Evolutionary conservation across 192 early-diverging fungal genomes (phyloP).

Genomic region (Coemansia sp.): DNA sequence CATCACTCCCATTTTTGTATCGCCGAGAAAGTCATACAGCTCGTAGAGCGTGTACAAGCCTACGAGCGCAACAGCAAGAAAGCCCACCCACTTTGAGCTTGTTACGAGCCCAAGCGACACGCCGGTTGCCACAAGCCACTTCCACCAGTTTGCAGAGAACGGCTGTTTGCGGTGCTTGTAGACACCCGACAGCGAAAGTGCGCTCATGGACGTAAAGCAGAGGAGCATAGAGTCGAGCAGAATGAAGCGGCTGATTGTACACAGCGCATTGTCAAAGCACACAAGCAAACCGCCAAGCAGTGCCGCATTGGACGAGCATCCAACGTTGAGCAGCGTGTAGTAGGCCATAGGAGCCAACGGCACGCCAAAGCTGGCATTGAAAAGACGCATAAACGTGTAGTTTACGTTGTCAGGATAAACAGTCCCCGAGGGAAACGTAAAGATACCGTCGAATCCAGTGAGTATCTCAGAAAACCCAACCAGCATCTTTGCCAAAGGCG

Average conservation of each 20-base stretch:
- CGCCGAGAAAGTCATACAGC: slow-evolving; percentile 86
- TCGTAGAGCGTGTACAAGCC: slow-evolving; percentile 93
- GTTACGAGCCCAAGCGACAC: slow-evolving; percentile 80
- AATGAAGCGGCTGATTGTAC: slow-evolving; percentile 86
- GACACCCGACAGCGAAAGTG: slow-evolving; percentile 72
- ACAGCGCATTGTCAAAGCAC: slow-evolving; percentile 66
- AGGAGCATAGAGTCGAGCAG: slow-evolving; percentile 95
- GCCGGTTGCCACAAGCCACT: slow-evolving; percentile 86
- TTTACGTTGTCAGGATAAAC: slow-evolving; percentile 81
- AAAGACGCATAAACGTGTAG: slow-evolving; percentile 87
- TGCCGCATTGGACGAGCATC: slow-evolving; percentile 65
- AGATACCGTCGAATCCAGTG: slow-evolving; percentile 84
- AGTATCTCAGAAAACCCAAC: slow-evolving; percentile 81
- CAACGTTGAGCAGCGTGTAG: slow-evolving; percentile 75
- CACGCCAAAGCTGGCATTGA: slow-evolving; percentile 87
- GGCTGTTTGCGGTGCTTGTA: slow-evolving; percentile 73
- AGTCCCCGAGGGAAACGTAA: slow-evolving; percentile 78
- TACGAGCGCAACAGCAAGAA: slow-evolving; percentile 88
- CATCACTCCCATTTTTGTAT: slow-evolving; percentile 60
- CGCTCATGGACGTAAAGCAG: slow-evolving; percentile 75
- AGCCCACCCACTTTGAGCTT: slow-evolving; percentile 98
- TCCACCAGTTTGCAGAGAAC: slow-evolving; percentile 87
- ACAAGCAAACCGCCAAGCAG: slow-evolving; percentile 81
- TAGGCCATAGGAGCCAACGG: slow-evolving; percentile 89
- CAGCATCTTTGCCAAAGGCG: slow-evolving; percentile 96